Evolutionary conservation across 345 rosid species (phyloP).

Genomic region (Heritiera littoralis): DNA sequence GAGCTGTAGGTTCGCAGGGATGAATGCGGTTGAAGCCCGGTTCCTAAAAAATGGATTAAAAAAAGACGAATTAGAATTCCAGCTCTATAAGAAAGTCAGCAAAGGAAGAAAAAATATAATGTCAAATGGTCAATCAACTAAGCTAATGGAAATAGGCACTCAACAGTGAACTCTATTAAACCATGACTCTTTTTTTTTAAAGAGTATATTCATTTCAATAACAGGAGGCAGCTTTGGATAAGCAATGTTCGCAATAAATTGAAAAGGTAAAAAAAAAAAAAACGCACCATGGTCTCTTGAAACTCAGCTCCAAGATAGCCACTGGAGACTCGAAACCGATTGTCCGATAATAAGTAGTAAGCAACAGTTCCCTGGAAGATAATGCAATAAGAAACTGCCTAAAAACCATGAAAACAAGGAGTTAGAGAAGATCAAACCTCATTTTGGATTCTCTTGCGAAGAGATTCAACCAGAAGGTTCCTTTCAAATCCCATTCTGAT

Average conservation of each 20-base stretch:
- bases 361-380: constrained; percentile 90
- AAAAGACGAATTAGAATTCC: not conserved
- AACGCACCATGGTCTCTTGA: constrained; percentile 66
- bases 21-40: constrained; percentile 61
- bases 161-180: not conserved
- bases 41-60: constrained; percentile 46
- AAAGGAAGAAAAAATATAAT: not conserved
- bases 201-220: not conserved
- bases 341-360: constrained; percentile 81
- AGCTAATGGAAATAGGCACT: not conserved
- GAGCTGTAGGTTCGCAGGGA: constrained; percentile 56
- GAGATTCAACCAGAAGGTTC: constrained; percentile 71
- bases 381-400: constrained; percentile 15
- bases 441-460: constrained; percentile 71
- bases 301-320: constrained; percentile 81
- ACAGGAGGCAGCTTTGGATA: constrained; percentile 6
- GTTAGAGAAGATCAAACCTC: constrained; percentile 51
- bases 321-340: constrained; percentile 69
- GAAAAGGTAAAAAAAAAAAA: constrained; percentile 13
- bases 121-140: not conserved
- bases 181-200: not conserved
- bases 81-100: not conserved
- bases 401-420: constrained; percentile 7
- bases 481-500: constrained; percentile 74
- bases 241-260: not conserved